phyloP scores from a whole-genome alignment of 208 protist species.

The Strigomonas culicis region DNA sequence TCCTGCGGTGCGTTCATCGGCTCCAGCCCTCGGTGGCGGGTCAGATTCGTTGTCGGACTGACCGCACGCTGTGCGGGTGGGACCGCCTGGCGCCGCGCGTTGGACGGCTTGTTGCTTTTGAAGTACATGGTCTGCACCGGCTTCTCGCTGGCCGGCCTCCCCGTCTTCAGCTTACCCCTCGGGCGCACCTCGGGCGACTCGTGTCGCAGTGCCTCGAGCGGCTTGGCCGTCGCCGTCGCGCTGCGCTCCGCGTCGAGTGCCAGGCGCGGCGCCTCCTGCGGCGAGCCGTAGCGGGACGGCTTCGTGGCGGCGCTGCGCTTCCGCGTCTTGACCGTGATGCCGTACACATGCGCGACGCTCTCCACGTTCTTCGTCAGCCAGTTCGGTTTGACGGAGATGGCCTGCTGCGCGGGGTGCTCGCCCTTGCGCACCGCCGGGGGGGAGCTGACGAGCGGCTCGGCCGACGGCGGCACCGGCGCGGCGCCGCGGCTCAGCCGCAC shows the following conservation, averaged over 20 bases:
- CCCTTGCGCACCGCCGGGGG: background rate
- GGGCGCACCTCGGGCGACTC: background rate
- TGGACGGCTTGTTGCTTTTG: background rate
- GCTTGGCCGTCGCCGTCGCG: background rate
- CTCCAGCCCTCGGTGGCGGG: background rate
- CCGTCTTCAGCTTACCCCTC: background rate
- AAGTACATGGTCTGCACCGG: background rate
- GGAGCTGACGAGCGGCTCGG: background rate
- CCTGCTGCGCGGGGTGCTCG: background rate
- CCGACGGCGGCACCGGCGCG: too few species aligned
- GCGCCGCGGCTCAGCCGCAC: background rate
- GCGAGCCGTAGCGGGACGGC: background rate
- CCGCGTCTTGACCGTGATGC: background rate
- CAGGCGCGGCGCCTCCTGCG: background rate
- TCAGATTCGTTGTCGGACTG: background rate
- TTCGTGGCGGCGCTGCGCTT: background rate
- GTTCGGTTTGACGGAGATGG: background rate
- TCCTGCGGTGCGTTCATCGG: background rate
- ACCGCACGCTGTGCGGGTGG: background rate
- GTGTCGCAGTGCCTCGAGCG: background rate
- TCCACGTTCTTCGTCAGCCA: slow-evolving; percentile 1
- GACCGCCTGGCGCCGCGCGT: background rate
- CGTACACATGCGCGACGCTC: slow-evolving; percentile 4
- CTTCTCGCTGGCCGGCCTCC: background rate
- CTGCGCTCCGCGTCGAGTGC: background rate